Base-by-base conservation (phyloP, 2,329 filamentous ascomycete genomes). In the Talaromyces verruculosus region DNA sequence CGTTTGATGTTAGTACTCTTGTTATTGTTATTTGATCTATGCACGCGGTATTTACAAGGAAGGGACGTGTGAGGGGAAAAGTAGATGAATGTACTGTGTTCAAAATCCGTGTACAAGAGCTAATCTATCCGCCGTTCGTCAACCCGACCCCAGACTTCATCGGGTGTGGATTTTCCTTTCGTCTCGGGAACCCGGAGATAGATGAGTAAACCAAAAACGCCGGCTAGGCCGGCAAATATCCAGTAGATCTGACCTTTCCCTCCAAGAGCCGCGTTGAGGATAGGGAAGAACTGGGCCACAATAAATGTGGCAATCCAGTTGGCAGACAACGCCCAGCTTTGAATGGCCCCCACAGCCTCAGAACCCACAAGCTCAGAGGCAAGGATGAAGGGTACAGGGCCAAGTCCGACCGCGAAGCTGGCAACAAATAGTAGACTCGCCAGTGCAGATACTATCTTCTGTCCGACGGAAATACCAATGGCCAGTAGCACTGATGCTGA, bases 301-400 rank as follows among this genome's bases (percentile, higher is more conserved):
- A 96, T 72, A 74, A 97, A 98, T 0, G 94, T 98, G 0, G 93
- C 91, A 30, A 92, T 84, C 84, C 96, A 98, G 77, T 95, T 98
- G 15, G 91, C 90, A 1, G 88, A 92, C 28, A 98, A 80, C 0
- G 90, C 91, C 86, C 93, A 96, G 66, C 90, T 93, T 77, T 99
- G 95, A 0, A 92, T 91, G 0, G 94, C 92, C 1, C 94, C 93
- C 0, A 97, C 93, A 0, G 94, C 95, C 75, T 97, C 92, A 13
- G 92, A 89, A 0, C 89, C 91, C 0, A 98, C 95, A 2, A 98
- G 86, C 78, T 98, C 95, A 1, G 91, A 93, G 0, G 93, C 90
- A 57, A 99, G 84, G 70, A 98, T 96, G 77, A 98, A 99, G 0
- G 95, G 95, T 0, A 99, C 92, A 0, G 95, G 95, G 0, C 95